Conservation (phyloP, 345 rosid species). For the Syzygium oleosum region DNA sequence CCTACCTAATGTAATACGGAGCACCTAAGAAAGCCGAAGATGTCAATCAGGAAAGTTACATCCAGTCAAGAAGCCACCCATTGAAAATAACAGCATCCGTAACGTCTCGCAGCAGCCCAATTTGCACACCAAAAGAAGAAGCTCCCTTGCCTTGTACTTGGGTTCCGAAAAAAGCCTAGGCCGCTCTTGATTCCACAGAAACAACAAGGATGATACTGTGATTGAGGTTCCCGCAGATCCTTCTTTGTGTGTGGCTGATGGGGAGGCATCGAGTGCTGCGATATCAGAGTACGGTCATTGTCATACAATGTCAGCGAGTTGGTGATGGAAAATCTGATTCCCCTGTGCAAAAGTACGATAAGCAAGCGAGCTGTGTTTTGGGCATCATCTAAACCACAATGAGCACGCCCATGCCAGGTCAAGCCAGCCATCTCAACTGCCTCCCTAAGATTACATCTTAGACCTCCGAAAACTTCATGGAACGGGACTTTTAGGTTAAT, state of each 20-base stretch:
- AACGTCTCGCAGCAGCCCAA: slow-evolving; percentile 26
- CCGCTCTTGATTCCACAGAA: slow-evolving; percentile 34
- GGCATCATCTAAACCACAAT: slow-evolving; percentile 38
- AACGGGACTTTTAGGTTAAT: slow-evolving; percentile 36
- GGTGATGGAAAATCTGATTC: slow-evolving; percentile 27
- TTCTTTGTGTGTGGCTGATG: slow-evolving; percentile 5
- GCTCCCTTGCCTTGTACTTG: slow-evolving; percentile 29
- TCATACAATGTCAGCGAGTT: slow-evolving; percentile 23
- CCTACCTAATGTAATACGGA: neutral
- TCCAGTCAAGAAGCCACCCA: slow-evolving; percentile 27
- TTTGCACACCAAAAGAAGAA: slow-evolving; percentile 37
- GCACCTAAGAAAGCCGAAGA: neutral
- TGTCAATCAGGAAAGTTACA: neutral
- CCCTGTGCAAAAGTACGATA: slow-evolving; percentile 21
- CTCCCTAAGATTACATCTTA: slow-evolving; percentile 29
- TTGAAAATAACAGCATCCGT: slow-evolving; percentile 24
- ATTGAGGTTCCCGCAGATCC: slow-evolving; percentile 4
- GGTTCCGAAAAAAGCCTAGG: slow-evolving; percentile 21
- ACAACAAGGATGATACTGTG: slow-evolving; percentile 22
- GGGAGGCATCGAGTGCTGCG: slow-evolving; percentile 5
- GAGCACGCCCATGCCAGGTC: slow-evolving; percentile 40
- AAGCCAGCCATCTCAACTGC: slow-evolving; percentile 37
- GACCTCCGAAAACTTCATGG: slow-evolving; percentile 25
- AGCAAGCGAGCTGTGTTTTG: slow-evolving; percentile 37
- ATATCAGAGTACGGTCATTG: slow-evolving; percentile 7